phyloP scores from a whole-genome alignment of 441 rosid genomes.

The Kokia cookei region DNA sequence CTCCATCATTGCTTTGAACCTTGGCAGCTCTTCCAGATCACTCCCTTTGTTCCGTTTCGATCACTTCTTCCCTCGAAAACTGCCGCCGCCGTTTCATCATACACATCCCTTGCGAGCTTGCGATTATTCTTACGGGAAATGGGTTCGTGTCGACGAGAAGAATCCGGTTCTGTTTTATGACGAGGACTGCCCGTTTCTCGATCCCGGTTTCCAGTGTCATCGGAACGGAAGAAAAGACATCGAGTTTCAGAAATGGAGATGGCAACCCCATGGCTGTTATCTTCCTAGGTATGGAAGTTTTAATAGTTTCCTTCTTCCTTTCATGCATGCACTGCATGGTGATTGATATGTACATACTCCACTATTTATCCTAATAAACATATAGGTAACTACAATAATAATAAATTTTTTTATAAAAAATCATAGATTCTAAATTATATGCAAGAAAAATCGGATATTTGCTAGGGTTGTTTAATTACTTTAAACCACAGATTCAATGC shows the following conservation, averaged over 20 bases:
- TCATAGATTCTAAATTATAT: too few relatives aligned
- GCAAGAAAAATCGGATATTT: too few relatives aligned
- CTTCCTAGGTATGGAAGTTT: conserved; percentile 48
- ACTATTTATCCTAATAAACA: too few relatives aligned
- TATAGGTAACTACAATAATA: too few relatives aligned
- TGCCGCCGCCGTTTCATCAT: not conserved
- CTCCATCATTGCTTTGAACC: conserved; percentile 29
- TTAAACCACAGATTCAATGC: conserved; percentile 55
- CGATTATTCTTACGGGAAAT: conserved; percentile 60
- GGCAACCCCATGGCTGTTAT: conserved; percentile 76
- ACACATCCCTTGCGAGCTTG: conserved; percentile 21
- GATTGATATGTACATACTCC: too few relatives aligned
- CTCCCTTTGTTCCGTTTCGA: conserved; percentile 16
- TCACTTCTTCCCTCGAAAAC: conserved; percentile 17
- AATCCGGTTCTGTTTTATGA: conserved; percentile 25
- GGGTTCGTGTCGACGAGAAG: conserved; percentile 52
- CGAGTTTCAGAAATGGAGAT: conserved; percentile 67
- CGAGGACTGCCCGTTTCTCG: conserved; percentile 75
- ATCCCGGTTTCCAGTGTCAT: conserved; percentile 71
- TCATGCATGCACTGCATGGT: not conserved
- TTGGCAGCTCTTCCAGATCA: conserved; percentile 18
- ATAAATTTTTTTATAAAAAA: too few relatives aligned
- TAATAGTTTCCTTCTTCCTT: not conserved
- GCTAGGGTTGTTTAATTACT: not conserved
- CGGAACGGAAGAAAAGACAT: conserved; percentile 53